Evolutionary conservation across 176 grass and related monocot genomes (phyloP).

Genomic region (Canna indica): DNA sequence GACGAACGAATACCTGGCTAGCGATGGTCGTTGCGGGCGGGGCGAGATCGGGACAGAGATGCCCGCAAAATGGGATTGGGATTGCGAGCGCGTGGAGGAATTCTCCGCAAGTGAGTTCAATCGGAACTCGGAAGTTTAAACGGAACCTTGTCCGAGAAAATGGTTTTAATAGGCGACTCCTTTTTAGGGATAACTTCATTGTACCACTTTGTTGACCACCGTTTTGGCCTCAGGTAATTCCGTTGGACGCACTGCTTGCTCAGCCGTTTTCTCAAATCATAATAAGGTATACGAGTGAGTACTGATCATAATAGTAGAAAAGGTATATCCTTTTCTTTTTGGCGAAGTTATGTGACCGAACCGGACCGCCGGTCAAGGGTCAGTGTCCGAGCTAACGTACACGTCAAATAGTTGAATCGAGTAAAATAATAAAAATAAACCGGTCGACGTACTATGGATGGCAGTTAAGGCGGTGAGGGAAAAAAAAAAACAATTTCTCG

Average conservation of each 20-base stretch:
- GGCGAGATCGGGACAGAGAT: background rate
- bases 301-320: background rate
- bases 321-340: background rate
- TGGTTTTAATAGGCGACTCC: background rate
- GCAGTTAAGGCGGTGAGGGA: too few relatives aligned
- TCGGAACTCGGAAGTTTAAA: background rate
- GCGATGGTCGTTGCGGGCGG: background rate
- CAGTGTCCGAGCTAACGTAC: too few relatives aligned
- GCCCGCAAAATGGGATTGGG: background rate
- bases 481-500: too few relatives aligned
- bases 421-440: too few relatives aligned
- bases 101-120: too few relatives aligned
- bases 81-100: background rate
- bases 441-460: too few relatives aligned
- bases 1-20: background rate
- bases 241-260: background rate
- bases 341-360: background rate
- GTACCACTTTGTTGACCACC: too few relatives aligned
- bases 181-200: background rate
- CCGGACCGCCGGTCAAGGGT: background rate
- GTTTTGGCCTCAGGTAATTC: too few relatives aligned
- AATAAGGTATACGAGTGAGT: background rate
- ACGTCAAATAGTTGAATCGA: too few relatives aligned
- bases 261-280: background rate
- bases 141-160: background rate